Evolutionary conservation across 2,329 filamentous ascomycete genomes (phyloP).

Genomic region (Stagonosporopsis vannaccii): DNA sequence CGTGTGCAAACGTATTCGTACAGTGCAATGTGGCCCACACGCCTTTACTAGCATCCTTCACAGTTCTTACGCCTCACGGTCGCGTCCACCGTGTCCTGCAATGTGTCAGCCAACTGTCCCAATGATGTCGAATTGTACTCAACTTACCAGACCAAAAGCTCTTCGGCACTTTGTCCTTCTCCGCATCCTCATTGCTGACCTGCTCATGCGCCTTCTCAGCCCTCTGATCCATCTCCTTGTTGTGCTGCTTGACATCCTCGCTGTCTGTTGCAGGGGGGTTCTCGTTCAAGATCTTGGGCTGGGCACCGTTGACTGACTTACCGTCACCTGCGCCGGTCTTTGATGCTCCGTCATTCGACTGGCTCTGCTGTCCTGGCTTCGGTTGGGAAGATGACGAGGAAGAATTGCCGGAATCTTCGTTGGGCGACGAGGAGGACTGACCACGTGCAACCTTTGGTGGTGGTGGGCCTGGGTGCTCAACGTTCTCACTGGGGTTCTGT

Average conservation of each 20-base stretch:
- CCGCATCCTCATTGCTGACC: slow-evolving; percentile 45
- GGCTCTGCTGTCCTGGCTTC: slow-evolving; percentile 14
- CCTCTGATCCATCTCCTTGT: slow-evolving; percentile 53
- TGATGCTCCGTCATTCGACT: slow-evolving; percentile 19
- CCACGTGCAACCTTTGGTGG: slow-evolving; percentile 52
- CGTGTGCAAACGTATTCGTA: not conserved
- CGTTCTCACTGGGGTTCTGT: slow-evolving; percentile 47
- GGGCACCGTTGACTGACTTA: slow-evolving; percentile 46
- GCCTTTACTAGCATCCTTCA: not conserved
- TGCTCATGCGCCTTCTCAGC: slow-evolving; percentile 52
- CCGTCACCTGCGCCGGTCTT: slow-evolving; percentile 21
- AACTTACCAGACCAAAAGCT: slow-evolving; percentile 51
- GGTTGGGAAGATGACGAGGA: slow-evolving; percentile 18
- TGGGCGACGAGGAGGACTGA: slow-evolving; percentile 40
- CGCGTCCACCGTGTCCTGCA: slow-evolving; percentile 38
- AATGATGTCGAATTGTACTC: not conserved
- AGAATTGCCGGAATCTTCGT: slow-evolving; percentile 27
- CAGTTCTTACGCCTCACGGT: slow-evolving; percentile 29
- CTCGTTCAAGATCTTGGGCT: slow-evolving; percentile 54
- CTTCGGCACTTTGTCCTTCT: slow-evolving; percentile 52
- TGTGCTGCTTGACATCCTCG: slow-evolving; percentile 54
- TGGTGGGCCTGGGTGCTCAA: slow-evolving; percentile 56
- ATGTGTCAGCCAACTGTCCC: slow-evolving; percentile 16
- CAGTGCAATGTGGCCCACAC: not conserved
- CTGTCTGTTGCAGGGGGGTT: slow-evolving; percentile 44